Base-by-base conservation (phyloP, 768 basidiomycete species). In the Podaxis pistillaris region DNA sequence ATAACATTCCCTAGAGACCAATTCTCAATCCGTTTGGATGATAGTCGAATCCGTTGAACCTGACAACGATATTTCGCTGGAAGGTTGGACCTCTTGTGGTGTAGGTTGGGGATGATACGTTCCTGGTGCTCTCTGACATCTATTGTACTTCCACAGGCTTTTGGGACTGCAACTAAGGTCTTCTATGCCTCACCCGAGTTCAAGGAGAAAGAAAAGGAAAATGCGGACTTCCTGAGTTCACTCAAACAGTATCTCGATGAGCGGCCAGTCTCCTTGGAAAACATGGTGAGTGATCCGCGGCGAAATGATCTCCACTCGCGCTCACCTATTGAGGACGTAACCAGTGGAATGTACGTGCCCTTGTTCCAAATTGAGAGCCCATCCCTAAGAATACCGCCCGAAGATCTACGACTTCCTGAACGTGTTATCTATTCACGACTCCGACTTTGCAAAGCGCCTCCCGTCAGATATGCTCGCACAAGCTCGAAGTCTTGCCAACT, bases 341-440 rank as follows among this genome's bases (percentile, higher is more conserved):
- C 11, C 47, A 62, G 61, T 62, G 61, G 61, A 62, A 62, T 37
- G 61, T 62, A 15, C 8, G 61, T 62, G 36, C 7, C 26, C 8
- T 49, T 30, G 44, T 19, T 24, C 8, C 13, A 54, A 6, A 50
- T 28, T 66, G 13, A 36, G 8, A 57, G 8, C 13, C 6, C 44
- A n/a, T 19, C 9, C 24, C 55, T 58, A 51, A 19, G 62, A 79
- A 76, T 76, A 28, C 24, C 22, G 17, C 28, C 52, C 28, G 5
- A 24, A 89, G 87, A 81, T 90, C 56, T 90, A 75, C 69, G 87
- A 90, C 67, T 91, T 82, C 65, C 86, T 91, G 80, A 90, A 90
- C 68, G 88, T 91, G 56, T 80, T 89, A 66, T 79, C 68, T 50
- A 87, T 89, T 55, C 88, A 93, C 72, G 86, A 90, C 62, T 75